Conservation (phyloP, 2,329 filamentous ascomycete genomes). For the Teratosphaeria pseudoeucalypti region DNA sequence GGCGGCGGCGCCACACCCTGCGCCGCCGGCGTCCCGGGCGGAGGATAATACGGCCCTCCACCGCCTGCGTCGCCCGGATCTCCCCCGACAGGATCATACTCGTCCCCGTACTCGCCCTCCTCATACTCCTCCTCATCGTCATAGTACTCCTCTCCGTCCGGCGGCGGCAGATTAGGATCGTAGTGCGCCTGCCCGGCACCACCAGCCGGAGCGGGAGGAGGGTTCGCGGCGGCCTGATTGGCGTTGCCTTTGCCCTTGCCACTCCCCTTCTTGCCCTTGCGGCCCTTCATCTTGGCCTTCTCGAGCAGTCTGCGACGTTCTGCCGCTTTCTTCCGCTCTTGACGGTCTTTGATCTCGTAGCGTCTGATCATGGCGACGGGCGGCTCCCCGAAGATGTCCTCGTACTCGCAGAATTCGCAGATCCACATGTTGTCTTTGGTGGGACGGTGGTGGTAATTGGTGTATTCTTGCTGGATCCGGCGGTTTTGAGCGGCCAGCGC, state of each 20-base stretch:
- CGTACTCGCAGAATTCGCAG: slow-evolving; percentile 97
- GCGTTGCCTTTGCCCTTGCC: slow-evolving; percentile 41
- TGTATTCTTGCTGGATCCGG: slow-evolving; percentile 63
- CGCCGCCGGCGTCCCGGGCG: not conserved
- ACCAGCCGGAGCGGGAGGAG: slow-evolving; percentile 2
- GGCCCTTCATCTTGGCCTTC: slow-evolving; percentile 86
- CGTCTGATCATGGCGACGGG: slow-evolving; percentile 76
- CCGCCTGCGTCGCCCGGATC: not conserved
- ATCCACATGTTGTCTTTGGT: slow-evolving; percentile 73
- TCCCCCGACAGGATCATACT: slow-evolving; percentile 3
- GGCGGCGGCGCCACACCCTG: not conserved
- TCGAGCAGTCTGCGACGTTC: slow-evolving; percentile 76
- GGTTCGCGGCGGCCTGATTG: slow-evolving; percentile 8
- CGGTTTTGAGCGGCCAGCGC: slow-evolving; percentile 65
- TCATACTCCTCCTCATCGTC: slow-evolving; percentile 22
- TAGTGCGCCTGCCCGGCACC: slow-evolving; percentile 7
- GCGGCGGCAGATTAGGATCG: slow-evolving; percentile 19
- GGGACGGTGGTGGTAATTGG: slow-evolving; percentile 66
- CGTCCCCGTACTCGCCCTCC: slow-evolving; percentile 13
- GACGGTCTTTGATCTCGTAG: slow-evolving; percentile 90
- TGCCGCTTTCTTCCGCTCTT: slow-evolving; percentile 71
- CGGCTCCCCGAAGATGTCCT: slow-evolving; percentile 82
- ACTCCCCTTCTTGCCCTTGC: slow-evolving; percentile 74
- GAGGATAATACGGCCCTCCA: slow-evolving; percentile 1
- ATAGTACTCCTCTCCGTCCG: slow-evolving; percentile 19